Evolutionary conservation across 2,329 filamentous ascomycete genomes (phyloP), one percentile per base, ranked within the genome.

Genomic region (Claviceps pazoutovae): DNA sequence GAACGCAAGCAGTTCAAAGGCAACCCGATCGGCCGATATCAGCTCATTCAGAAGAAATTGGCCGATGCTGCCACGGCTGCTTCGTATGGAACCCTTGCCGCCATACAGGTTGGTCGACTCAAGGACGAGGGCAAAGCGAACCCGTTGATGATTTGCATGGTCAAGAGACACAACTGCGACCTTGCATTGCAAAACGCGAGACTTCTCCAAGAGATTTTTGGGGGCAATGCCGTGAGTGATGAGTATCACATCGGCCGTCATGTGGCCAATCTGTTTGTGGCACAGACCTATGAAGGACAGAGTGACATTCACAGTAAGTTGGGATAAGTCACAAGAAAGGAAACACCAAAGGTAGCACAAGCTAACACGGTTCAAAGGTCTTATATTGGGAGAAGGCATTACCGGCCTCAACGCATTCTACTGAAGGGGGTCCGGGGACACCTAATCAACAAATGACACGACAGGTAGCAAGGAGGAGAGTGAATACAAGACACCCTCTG

Each of bases 121-220:
- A 97, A 96, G 77, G 91, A 97, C 61, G 82, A 88, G 64, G 90
- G 90, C 56, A 87, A 88, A 68, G 82, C 79, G 23, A 83, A 85
- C 2, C 90, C 93, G 6, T 93, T 98, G 73, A 97, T 97, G 91
- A 95, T 98, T 62, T 83, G 79, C 66, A 79, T 98, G 87, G 83
- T 97, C 65, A 98, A 98, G 78, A 78, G 93, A 59, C 90, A 97
- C 72, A 98, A 98, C 69, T 98, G 93, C 68, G 93, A 98, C 69
- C 75, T 84, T 50, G 93, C 93, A 16, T 72, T 98, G 61, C 72
- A 79, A 34, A 89, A 91, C 58, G 82, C 89, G 19, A 78, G 93
- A 58, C 73, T 76, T 64, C 73, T 98, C 55, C 93, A 98, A 69
- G 93, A 98, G 72, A 80, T 98, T 21, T 96, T 98, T 71, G 93